phyloP scores from a whole-genome alignment of 768 basidiomycete genomes.

The Agaricus bisporus region DNA sequence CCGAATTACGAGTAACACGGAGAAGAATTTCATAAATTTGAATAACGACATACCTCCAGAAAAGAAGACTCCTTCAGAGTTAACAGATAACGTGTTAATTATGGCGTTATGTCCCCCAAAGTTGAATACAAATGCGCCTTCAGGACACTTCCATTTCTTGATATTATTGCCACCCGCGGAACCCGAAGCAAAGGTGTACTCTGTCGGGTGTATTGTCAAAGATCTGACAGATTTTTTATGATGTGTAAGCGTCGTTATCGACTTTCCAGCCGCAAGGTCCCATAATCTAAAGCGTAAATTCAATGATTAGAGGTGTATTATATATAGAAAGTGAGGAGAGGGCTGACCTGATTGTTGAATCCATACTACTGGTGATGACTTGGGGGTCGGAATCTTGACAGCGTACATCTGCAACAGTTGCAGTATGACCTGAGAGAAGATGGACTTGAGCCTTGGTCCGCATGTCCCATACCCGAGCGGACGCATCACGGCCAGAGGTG shows the following conservation, averaged over 20 bases:
- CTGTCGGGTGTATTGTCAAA: constrained; percentile 91
- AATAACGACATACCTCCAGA: constrained; percentile 71
- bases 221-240: constrained; percentile 98
- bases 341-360: constrained; percentile 83
- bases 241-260: constrained; percentile 95
- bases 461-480: constrained; percentile 99
- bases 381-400: constrained; percentile 98
- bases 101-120: constrained; percentile 96
- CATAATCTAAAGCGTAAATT: constrained; percentile 55
- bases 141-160: constrained; percentile 99
- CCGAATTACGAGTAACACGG: neutral
- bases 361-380: constrained; percentile 98
- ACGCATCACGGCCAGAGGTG: constrained; percentile 93
- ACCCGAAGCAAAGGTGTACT: constrained; percentile 93
- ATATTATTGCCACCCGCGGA: constrained; percentile 99
- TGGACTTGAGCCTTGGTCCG: constrained; percentile 95
- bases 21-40: neutral
- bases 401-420: constrained; percentile 91
- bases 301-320: neutral
- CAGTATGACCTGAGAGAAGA: constrained; percentile 89
- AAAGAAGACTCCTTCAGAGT: constrained; percentile 94
- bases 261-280: constrained; percentile 98
- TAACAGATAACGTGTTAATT: constrained; percentile 93
- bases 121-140: constrained; percentile 94
- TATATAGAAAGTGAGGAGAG: neutral